A percentile compares a stretch with the other conserved stretches of the same genome.
These are phyloP conservation scores for Allodekkera sacchari DNA, from an alignment of 805 yeast genomes.

Conservation along the genomic window DNA sequence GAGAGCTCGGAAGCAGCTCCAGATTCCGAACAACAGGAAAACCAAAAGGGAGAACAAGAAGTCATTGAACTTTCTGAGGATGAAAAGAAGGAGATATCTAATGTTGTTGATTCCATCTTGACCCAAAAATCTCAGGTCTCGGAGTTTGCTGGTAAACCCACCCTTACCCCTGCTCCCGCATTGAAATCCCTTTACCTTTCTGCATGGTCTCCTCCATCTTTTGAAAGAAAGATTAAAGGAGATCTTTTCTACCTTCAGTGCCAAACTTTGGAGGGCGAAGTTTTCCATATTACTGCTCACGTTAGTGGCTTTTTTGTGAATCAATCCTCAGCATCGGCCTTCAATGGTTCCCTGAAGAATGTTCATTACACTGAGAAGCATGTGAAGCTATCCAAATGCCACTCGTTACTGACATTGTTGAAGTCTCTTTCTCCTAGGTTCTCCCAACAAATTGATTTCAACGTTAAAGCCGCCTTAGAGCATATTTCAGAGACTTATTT, in stretches of 20 bases:
- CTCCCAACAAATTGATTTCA: conserved; percentile 39
- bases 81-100: conserved; percentile 19
- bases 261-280: conserved; percentile 76
- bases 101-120: conserved; percentile 13
- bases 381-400: conserved; percentile 26
- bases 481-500: conserved; percentile 47
- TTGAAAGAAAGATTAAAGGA: conserved; percentile 54
- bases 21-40: conserved; percentile 7
- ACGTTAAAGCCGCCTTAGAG: conserved; percentile 36
- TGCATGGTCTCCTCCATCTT: conserved; percentile 81
- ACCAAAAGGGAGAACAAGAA: conserved; percentile 11
- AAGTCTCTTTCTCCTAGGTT: conserved; percentile 60
- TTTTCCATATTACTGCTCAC: conserved; percentile 69
- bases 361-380: conserved; percentile 17
- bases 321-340: conserved; percentile 54
- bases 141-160: conserved; percentile 24
- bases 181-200: conserved; percentile 53
- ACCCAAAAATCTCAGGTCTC: conserved; percentile 7
- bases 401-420: conserved; percentile 54
- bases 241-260: conserved; percentile 71
- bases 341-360: conserved; percentile 49
- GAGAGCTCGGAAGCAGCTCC: conserved; percentile 1
- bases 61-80: conserved; percentile 23
- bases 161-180: conserved; percentile 35
- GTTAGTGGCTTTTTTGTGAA: conserved; percentile 75